Evolutionary conservation across 306 rosid species (phyloP).

Genomic region (Fragaria ananassa): DNA sequence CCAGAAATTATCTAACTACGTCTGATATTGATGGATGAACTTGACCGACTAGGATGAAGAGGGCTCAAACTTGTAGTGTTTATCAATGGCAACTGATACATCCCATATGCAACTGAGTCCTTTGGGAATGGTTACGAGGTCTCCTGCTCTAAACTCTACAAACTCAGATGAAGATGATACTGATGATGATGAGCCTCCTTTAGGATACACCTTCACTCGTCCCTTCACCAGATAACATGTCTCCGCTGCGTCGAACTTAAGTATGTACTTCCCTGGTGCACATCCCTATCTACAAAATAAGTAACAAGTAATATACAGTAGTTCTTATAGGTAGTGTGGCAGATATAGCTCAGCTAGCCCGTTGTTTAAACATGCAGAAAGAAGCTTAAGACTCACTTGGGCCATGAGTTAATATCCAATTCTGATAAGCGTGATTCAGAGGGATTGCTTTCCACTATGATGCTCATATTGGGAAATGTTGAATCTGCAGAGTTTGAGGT

Average conservation of each 20-base stretch:
- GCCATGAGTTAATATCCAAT: slow-evolving; percentile 33
- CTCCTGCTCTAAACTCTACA: slow-evolving; percentile 84
- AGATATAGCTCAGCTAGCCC: not conserved
- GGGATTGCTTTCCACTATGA: slow-evolving; percentile 25
- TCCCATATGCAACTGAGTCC: slow-evolving; percentile 95
- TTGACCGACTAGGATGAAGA: slow-evolving; percentile 2
- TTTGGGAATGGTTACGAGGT: slow-evolving; percentile 76
- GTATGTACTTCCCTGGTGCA: slow-evolving; percentile 79
- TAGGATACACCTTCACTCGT: slow-evolving; percentile 62
- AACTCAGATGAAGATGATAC: slow-evolving; percentile 21
- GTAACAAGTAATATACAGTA: not conserved
- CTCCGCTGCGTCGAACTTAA: slow-evolving; percentile 80
- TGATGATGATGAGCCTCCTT: slow-evolving; percentile 43
- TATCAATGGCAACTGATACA: slow-evolving; percentile 74
- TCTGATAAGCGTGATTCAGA: slow-evolving; percentile 14
- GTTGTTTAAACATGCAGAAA: not conserved
- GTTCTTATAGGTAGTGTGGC: not conserved
- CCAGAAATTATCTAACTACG: not conserved
- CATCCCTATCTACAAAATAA: slow-evolving; percentile 73
- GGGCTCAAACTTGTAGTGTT: slow-evolving; percentile 76
- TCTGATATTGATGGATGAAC: no score
- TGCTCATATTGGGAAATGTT: slow-evolving; percentile 14
- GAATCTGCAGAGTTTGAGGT: slow-evolving; percentile 17
- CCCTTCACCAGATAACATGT: slow-evolving; percentile 67
- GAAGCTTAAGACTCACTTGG: slow-evolving; percentile 18